Conservation (phyloP, 495 filamentous ascomycete genomes). For the Clavariopsis aquatica region DNA sequence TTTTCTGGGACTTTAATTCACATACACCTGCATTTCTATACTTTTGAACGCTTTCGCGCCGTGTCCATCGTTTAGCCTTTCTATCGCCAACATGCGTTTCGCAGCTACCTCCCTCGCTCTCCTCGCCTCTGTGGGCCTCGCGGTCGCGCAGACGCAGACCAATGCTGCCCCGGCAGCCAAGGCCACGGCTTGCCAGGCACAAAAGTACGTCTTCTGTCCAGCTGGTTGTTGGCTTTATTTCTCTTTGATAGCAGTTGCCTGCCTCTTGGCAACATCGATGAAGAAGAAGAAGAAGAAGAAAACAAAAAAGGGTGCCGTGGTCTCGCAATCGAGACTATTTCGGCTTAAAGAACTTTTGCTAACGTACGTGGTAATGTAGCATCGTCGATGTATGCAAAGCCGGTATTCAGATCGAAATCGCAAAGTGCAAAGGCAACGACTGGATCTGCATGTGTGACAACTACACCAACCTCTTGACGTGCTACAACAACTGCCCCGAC, state of each 20-base stretch:
- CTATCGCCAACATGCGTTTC: constrained; percentile 39
- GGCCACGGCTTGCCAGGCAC: constrained; percentile 29
- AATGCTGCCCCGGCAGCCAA: constrained; percentile 15
- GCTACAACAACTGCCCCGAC: constrained; percentile 46
- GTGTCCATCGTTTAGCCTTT: not conserved
- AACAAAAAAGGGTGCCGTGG: no score
- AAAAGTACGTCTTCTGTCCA: constrained; percentile 21
- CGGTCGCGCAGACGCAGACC: constrained; percentile 41
- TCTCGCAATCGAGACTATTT: no score
- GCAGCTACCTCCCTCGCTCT: constrained; percentile 18
- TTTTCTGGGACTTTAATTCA: no score
- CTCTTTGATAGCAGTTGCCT: not conserved
- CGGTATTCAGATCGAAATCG: constrained; percentile 29
- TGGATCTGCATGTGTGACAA: constrained; percentile 44
- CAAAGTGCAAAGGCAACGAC: constrained; percentile 41
- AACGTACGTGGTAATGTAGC: constrained; percentile 17
- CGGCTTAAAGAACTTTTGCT: no score
- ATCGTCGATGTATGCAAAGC: constrained; percentile 43
- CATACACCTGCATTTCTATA: no score
- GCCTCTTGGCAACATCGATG: not conserved
- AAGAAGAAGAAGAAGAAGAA: not conserved
- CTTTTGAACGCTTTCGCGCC: no score
- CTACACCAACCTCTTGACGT: constrained; percentile 40
- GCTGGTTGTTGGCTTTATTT: not conserved
- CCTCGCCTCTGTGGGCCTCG: constrained; percentile 39